A percentile compares a stretch with the other conserved stretches of the same genome.
phyloP scores from a whole-genome alignment of 352 stramenopile genomes.

The Pythium diclinum region DNA sequence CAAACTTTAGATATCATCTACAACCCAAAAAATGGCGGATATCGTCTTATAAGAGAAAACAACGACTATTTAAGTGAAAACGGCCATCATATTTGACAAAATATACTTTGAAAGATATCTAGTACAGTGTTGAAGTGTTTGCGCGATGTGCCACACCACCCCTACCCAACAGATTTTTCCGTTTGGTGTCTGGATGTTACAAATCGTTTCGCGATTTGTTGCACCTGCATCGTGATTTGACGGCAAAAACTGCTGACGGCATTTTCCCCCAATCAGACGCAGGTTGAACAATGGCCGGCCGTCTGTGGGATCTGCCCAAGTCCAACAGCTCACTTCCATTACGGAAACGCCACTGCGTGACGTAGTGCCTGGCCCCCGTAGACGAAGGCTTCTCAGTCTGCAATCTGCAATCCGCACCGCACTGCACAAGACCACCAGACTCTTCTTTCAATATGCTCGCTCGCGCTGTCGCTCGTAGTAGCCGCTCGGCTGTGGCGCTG shows the following conservation, averaged over 20 bases:
- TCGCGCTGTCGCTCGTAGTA: slow-evolving; percentile 10
- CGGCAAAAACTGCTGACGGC: neutral
- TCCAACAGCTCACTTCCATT: neutral
- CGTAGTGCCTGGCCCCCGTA: slow-evolving; percentile 7
- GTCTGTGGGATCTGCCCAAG: slow-evolving; percentile 5
- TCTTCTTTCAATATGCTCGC: slow-evolving; percentile 12
- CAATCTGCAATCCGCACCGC: slow-evolving; percentile 2
- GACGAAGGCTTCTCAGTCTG: slow-evolving; percentile 13
- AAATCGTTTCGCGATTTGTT: neutral
- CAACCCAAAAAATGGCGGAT: neutral
- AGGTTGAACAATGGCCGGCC: slow-evolving; percentile 24
- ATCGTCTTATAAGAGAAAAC: neutral
- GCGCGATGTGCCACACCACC: slow-evolving; percentile 2
- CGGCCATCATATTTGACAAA: neutral
- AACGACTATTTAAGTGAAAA: no score
- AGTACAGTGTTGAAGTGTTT: neutral
- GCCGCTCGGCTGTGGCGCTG: slow-evolving; percentile 3
- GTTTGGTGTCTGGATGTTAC: neutral
- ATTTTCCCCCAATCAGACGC: slow-evolving; percentile 11
- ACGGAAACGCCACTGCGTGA: slow-evolving; percentile 6
- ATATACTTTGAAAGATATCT: neutral
- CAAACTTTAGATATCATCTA: neutral
- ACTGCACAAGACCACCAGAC: neutral
- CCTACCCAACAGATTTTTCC: neutral
- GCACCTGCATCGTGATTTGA: slow-evolving; percentile 2